Percentiles rank a stretch among this genome's conserved stretches.
These are phyloP conservation scores for Crucibulum laeve DNA, from an alignment of 768 basidiomycete species.

Conservation along the genomic window DNA sequence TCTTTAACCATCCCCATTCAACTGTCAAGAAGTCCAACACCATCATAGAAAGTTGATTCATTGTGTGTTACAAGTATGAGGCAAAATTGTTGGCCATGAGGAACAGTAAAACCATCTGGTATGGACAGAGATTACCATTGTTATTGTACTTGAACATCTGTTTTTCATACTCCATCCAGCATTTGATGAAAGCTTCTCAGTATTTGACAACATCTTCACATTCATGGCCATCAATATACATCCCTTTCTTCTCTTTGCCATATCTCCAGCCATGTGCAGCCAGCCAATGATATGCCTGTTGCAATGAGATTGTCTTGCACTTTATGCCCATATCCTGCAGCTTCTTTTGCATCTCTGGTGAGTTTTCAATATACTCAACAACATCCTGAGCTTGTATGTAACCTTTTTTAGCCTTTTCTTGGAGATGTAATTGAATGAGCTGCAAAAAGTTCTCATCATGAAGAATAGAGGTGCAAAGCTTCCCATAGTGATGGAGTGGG, in stretches of 20 bases:
- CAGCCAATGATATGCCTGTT: conserved; percentile 28
- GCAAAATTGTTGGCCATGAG: conserved; percentile 7
- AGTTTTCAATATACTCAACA: conserved; percentile 23
- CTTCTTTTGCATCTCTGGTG: conserved; percentile 12
- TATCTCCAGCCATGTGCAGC: conserved; percentile 25
- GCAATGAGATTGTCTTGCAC: conserved; percentile 12
- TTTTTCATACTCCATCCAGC: conserved; percentile 20
- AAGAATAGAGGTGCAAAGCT: conserved; percentile 15
- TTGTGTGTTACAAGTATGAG: conserved; percentile 25
- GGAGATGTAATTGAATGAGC: conserved; percentile 21
- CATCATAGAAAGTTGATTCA: conserved; percentile 34
- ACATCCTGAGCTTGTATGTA: conserved; percentile 24
- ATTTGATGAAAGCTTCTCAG: conserved; percentile 16
- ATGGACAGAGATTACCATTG: conserved; percentile 14
- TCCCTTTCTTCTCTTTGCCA: conserved; percentile 19
- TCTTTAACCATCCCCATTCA: conserved; percentile 17
- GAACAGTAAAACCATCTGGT: conserved; percentile 16
- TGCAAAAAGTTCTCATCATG: conserved; percentile 26
- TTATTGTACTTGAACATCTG: conserved; percentile 19
- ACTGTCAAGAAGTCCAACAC: background rate
- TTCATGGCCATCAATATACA: conserved; percentile 36
- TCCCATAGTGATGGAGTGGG: conserved; percentile 19
- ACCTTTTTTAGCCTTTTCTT: conserved; percentile 15
- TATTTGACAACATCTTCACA: conserved; percentile 30
- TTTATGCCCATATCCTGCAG: conserved; percentile 8